Conservation (phyloP, 768 basidiomycete species). For the Russula griseocarnosa region DNA sequence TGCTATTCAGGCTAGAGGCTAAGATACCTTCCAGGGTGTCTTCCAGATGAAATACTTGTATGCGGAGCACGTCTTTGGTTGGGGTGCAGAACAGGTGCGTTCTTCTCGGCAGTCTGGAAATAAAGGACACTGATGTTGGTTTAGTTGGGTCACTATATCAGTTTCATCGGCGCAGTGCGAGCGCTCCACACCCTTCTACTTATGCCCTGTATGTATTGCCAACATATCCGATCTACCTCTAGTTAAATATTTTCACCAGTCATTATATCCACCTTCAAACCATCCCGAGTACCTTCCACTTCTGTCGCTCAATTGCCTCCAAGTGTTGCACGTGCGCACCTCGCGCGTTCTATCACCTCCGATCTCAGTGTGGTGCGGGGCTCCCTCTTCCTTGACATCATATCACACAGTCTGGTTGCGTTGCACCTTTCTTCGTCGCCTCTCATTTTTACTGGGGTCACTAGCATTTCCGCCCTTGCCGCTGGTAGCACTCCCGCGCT, state of each 20-base stretch:
- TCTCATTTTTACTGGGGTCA: slow-evolving; percentile 52
- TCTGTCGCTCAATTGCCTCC: slow-evolving; percentile 18
- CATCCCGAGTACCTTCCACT: slow-evolving; percentile 28
- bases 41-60: slow-evolving; percentile 77
- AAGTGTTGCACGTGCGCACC: slow-evolving; percentile 46
- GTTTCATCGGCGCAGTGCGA: slow-evolving; percentile 58
- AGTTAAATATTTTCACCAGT: slow-evolving; percentile 46
- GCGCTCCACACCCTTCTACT: slow-evolving; percentile 63
- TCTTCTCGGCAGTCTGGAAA: not conserved
- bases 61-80: slow-evolving; percentile 65
- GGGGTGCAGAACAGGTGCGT: slow-evolving; percentile 57
- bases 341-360: slow-evolving; percentile 60
- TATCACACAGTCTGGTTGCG: slow-evolving; percentile 60
- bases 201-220: slow-evolving; percentile 54
- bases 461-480: slow-evolving; percentile 60
- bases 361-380: slow-evolving; percentile 62
- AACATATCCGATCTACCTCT: slow-evolving; percentile 9
- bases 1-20: slow-evolving; percentile 6
- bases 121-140: slow-evolving; percentile 7
- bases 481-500: slow-evolving; percentile 64
- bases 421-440: slow-evolving; percentile 45
- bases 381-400: slow-evolving; percentile 64
- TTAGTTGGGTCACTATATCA: slow-evolving; percentile 72
- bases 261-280: slow-evolving; percentile 59
- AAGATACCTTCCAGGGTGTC: slow-evolving; percentile 45